These are phyloP conservation scores for Neurospora sp. DNA, from an alignment of 495 filamentous ascomycete genomes.

Conservation along the genomic window DNA sequence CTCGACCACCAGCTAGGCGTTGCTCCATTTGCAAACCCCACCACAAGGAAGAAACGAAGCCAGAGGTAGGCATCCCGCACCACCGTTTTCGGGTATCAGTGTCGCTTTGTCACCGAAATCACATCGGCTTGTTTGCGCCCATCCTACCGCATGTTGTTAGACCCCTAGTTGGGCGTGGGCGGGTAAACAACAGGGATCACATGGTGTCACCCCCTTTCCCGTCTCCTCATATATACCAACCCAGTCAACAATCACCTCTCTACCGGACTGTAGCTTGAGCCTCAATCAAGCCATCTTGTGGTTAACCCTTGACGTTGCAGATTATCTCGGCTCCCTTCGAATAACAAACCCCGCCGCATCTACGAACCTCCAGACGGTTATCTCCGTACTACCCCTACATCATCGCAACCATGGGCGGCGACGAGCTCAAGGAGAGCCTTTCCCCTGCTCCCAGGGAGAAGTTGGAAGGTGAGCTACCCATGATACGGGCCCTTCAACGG, in stretches of 20 bases:
- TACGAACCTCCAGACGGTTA: slow-evolving; percentile 1
- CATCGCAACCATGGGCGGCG: slow-evolving; percentile 15
- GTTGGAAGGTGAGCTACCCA: slow-evolving; percentile 22
- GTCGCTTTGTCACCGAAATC: background rate
- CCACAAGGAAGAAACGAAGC: background rate
- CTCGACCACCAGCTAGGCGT: background rate
- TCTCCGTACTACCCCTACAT: background rate
- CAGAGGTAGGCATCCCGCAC: background rate
- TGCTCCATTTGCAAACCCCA: background rate
- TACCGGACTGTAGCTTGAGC: background rate
- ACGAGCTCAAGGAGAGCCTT: slow-evolving; percentile 16
- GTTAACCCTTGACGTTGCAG: background rate
- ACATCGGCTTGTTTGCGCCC: background rate
- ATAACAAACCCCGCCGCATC: background rate
- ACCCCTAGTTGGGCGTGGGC: background rate
- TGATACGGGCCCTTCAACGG: background rate
- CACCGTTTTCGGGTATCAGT: background rate
- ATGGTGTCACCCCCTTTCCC: background rate
- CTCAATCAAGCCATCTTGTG: background rate
- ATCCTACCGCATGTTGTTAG: background rate
- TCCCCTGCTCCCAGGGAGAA: slow-evolving; percentile 27
- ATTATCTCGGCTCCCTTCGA: background rate
- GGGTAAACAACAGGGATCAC: background rate
- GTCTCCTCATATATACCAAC: background rate
- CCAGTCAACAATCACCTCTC: background rate